Conservation (phyloP, 306 rosid genomes). For the Comarum palustre region DNA sequence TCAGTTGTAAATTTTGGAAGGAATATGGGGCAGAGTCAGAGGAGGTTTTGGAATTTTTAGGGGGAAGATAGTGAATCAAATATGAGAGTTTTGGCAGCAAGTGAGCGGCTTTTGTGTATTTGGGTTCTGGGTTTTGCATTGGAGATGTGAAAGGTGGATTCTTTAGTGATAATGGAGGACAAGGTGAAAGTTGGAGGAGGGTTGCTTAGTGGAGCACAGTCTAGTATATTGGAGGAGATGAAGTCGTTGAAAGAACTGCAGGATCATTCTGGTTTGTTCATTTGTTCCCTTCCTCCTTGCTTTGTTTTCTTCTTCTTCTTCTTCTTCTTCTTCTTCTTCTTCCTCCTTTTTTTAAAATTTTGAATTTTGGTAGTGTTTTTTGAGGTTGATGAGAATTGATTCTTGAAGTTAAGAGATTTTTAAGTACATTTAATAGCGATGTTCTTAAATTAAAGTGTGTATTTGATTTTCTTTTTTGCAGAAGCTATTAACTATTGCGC, state of each 20-base stretch:
- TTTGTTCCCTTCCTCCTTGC: not conserved
- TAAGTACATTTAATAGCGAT: not conserved
- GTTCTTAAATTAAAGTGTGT: not conserved
- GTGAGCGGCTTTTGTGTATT: conserved; percentile 8
- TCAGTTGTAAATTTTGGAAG: conserved; percentile 3
- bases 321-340: not conserved
- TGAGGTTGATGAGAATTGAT: not conserved
- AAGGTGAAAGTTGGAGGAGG: conserved; percentile 57
- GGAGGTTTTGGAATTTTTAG: conserved; percentile 20
- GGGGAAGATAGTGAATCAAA: not conserved
- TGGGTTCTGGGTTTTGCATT: conserved; percentile 27
- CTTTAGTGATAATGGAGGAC: conserved; percentile 42
- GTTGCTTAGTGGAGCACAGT: conserved; percentile 39
- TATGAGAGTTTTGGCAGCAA: conserved; percentile 13
- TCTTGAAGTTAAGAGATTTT: not conserved
- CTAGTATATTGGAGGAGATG: conserved; percentile 72
- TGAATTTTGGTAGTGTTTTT: not conserved
- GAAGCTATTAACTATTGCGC: not conserved
- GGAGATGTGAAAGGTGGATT: conserved; percentile 36
- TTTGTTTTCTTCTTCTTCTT: not conserved
- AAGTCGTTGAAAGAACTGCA: conserved; percentile 85
- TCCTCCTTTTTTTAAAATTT: not conserved
- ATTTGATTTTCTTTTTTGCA: not conserved
- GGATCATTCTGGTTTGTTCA: conserved; percentile 67
- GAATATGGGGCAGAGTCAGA: conserved; percentile 10